Evolutionary conservation across 441 rosid genomes (phyloP).

Genomic region (Syzygium syzygioides): DNA sequence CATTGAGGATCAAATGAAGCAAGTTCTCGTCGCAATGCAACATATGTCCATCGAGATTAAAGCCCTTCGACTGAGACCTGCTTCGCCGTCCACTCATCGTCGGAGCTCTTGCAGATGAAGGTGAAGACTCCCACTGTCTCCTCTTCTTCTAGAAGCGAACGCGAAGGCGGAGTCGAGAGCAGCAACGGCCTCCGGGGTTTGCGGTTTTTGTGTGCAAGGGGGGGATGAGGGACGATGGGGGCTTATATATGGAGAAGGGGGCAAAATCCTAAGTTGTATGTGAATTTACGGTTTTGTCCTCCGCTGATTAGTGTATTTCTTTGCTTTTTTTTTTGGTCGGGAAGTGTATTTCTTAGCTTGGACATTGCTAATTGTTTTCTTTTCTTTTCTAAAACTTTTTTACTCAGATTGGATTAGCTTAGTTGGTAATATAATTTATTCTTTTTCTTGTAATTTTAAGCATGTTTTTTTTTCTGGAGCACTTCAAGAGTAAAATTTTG

Average conservation of each 20-base stretch:
- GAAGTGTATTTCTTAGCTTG: not conserved
- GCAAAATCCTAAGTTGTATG: not conserved
- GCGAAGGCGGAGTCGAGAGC: not conserved
- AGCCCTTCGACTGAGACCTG: slow-evolving; percentile 50
- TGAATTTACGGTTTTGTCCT: not conserved
- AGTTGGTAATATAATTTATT: not conserved
- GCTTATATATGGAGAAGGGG: not conserved
- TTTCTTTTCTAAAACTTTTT: not conserved
- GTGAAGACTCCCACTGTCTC: slow-evolving; percentile 71
- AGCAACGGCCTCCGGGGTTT: not conserved
- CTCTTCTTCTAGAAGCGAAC: not conserved
- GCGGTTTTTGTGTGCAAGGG: not conserved
- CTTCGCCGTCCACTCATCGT: slow-evolving; percentile 72
- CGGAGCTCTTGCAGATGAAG: slow-evolving; percentile 60
- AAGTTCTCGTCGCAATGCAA: too few relatives aligned
- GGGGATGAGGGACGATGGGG: not conserved
- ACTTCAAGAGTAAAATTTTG: not conserved
- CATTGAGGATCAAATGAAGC: too few relatives aligned
- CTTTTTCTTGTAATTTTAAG: not conserved
- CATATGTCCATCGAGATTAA: too few relatives aligned
- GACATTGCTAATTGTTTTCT: not conserved
- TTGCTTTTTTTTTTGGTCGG: too few relatives aligned
- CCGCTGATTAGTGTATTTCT: not conserved
- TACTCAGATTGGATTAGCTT: too few relatives aligned
- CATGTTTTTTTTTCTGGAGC: not conserved